Evolutionary conservation across 306 rosid species (phyloP).

Genomic region (Dalbergia cultrata): DNA sequence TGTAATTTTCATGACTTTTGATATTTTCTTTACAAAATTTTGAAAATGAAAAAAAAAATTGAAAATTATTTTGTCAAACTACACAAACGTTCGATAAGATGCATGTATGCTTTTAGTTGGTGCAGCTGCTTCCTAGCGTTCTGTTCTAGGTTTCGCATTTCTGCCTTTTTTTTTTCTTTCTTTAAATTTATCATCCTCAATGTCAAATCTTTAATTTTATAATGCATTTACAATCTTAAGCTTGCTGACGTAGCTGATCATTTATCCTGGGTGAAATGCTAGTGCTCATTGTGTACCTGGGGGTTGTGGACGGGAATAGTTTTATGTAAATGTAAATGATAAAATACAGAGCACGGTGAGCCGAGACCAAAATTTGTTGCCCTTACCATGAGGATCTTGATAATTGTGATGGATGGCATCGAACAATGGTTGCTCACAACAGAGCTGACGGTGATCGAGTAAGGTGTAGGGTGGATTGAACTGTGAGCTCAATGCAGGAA

Average conservation of each 20-base stretch:
- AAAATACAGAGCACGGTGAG: background rate
- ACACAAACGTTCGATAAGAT: too few relatives aligned
- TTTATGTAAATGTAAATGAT: background rate
- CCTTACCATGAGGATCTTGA: conserved; percentile 48
- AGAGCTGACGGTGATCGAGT: background rate
- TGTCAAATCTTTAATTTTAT: background rate
- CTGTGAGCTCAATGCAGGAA: conserved; percentile 21
- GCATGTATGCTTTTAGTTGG: background rate
- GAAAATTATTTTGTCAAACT: too few relatives aligned
- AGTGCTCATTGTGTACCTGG: background rate
- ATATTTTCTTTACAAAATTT: too few relatives aligned
- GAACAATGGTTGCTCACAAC: background rate
- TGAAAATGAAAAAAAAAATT: too few relatives aligned
- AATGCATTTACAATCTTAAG: background rate
- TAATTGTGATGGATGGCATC: background rate
- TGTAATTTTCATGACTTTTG: too few relatives aligned
- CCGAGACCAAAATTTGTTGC: conserved; percentile 21
- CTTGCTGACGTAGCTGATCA: background rate
- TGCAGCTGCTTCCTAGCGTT: background rate
- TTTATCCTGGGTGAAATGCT: background rate
- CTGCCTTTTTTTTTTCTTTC: background rate
- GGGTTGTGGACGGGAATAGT: background rate
- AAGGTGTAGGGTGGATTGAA: conserved; percentile 11
- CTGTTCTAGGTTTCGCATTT: background rate
- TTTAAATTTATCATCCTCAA: background rate